Conservation (phyloP, 78 protist genomes). For the Dictyostelium firmibasis region DNA sequence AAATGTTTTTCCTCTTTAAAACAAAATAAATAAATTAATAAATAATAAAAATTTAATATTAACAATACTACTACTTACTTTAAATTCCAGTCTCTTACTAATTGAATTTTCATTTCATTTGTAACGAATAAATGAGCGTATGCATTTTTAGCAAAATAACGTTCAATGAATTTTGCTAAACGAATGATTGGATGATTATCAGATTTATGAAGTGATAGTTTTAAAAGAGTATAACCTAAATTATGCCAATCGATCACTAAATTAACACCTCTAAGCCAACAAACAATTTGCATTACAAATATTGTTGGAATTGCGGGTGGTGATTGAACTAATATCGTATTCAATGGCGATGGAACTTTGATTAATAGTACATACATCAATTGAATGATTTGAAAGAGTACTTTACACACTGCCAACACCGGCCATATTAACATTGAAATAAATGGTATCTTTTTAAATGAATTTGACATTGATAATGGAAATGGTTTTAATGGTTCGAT, state of each 20-base stretch:
- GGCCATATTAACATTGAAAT: constrained; percentile 18
- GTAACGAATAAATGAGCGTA: constrained; percentile 89
- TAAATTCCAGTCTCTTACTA: constrained; percentile 49
- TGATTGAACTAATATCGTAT: constrained; percentile 81
- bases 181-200: constrained; percentile 53
- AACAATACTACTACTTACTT: too few species aligned
- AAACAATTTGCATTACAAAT: constrained; percentile 60
- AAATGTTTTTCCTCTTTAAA: constrained; percentile 24
- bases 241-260: constrained; percentile 98
- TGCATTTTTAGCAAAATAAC: constrained; percentile 23
- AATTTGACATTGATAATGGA: constrained; percentile 15
- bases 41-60: background rate
- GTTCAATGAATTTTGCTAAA: constrained; percentile 58
- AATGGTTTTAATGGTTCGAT: constrained; percentile 11
- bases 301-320: constrained; percentile 98
- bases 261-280: constrained; percentile 46
- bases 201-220: constrained; percentile 29
- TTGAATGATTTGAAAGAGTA: constrained; percentile 44
- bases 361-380: constrained; percentile 18
- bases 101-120: constrained; percentile 73
- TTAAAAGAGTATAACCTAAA: constrained; percentile 93
- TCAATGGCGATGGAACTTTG: constrained; percentile 5
- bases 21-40: background rate
- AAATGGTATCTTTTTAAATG: background rate
- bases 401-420: constrained; percentile 1